Evolutionary conservation across 1,284 basidiomycete species (phyloP).

Genomic region (Fomitopsis pinicola): DNA sequence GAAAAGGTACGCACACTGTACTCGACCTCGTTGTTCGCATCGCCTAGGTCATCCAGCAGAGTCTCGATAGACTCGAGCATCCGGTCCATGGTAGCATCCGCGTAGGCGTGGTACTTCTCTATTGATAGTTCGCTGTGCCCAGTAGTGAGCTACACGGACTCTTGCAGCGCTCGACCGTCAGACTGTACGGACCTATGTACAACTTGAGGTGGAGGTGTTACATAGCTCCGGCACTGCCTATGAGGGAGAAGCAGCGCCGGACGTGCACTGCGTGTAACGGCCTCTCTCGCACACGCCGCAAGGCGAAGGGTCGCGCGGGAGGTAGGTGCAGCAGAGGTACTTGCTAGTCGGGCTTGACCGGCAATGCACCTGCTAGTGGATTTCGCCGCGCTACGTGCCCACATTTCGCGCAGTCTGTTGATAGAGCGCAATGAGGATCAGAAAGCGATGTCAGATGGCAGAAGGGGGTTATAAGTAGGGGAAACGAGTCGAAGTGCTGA

Average conservation of each 20-base stretch:
- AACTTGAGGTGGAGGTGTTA: slow-evolving; percentile 30
- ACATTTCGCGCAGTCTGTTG: background rate
- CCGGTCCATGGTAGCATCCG: slow-evolving; percentile 81
- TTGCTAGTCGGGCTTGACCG: background rate
- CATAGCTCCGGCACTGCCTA: slow-evolving; percentile 15
- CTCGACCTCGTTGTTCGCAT: slow-evolving; percentile 81
- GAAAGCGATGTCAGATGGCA: background rate
- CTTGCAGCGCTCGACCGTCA: slow-evolving; percentile 2
- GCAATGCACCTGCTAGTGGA: background rate
- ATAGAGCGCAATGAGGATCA: background rate
- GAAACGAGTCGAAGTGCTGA: slow-evolving; percentile 1
- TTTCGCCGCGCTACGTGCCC: background rate
- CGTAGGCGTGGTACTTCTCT: slow-evolving; percentile 72
- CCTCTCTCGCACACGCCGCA: background rate
- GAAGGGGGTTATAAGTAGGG: background rate
- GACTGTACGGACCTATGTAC: slow-evolving; percentile 17
- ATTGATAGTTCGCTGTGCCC: slow-evolving; percentile 42
- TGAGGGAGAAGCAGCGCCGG: background rate
- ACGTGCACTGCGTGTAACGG: too few species aligned
- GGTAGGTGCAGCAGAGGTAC: background rate
- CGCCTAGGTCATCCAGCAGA: slow-evolving; percentile 60
- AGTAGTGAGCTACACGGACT: slow-evolving; percentile 1
- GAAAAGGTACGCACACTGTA: slow-evolving; percentile 71
- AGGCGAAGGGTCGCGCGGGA: background rate
- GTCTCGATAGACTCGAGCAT: slow-evolving; percentile 80